These are phyloP conservation scores for Xylaria palmicola DNA, from an alignment of 495 filamentous ascomycete genomes.

Conservation along the genomic window DNA sequence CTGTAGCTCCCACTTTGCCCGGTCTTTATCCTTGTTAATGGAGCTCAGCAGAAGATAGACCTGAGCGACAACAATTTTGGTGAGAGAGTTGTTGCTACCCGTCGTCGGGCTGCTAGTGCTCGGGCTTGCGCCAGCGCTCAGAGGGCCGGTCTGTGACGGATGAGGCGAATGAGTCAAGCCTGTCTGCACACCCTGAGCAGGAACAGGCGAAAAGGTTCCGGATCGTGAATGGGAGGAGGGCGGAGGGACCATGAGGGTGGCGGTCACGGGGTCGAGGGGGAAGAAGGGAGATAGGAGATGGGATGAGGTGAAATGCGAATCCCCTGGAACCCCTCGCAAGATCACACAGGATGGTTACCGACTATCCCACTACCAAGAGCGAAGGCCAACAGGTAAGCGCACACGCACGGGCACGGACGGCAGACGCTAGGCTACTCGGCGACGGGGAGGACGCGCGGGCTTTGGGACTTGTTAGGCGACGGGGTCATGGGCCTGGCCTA, in stretches of 20 bases:
- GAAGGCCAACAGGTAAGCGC: conserved; percentile 2
- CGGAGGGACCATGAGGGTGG: conserved; percentile 39
- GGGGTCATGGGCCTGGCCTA: conserved; percentile 29
- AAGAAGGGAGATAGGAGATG: conserved; percentile 20
- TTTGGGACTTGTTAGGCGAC: conserved; percentile 18
- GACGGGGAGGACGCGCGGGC: conserved; percentile 17
- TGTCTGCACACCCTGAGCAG: conserved; percentile 49
- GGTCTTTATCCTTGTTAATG: conserved; percentile 87
- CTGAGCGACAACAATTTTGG: conserved; percentile 92
- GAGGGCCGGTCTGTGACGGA: conserved; percentile 51
- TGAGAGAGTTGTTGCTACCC: conserved; percentile 61
- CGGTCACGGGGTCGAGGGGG: conserved; percentile 26
- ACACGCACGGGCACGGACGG: neutral
- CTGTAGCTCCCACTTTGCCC: conserved; percentile 91
- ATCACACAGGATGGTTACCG: conserved; percentile 13
- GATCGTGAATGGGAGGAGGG: conserved; percentile 38
- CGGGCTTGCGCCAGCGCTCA: conserved; percentile 59
- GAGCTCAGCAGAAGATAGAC: conserved; percentile 90
- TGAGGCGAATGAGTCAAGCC: conserved; percentile 50
- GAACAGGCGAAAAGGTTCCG: conserved; percentile 57
- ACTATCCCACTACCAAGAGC: conserved; percentile 1
- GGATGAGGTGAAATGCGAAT: conserved; percentile 25
- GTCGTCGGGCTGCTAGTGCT: conserved; percentile 67
- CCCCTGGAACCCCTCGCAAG: conserved; percentile 30
- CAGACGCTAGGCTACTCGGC: conserved; percentile 8